Base-by-base conservation (phyloP, 441 rosid genomes). In the Hura crepitans region DNA sequence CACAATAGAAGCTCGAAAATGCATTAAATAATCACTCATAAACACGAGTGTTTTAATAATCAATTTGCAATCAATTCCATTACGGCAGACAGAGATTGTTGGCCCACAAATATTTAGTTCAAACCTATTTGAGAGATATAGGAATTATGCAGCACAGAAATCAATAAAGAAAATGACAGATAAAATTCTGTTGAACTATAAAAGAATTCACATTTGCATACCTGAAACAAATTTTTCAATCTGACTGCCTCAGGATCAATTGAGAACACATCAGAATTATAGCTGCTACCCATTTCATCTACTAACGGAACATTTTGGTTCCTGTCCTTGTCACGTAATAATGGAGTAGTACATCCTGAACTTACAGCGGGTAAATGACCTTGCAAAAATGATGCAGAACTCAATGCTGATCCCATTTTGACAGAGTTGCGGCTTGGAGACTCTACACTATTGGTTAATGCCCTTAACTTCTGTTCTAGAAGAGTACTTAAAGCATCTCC, bases 381-480 rank as follows among this genome's bases (percentile, higher is more conserved):
- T 25, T 78, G 81, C 43, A 76, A 71, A 65, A 67, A 42, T 9
- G 81, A 73, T 28, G 78, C 51, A 59, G 84, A 73, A 79, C 69
- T 75, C 51, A 83, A 84, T 67, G 84, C 68, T 23, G 85, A 75
- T 75, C 75, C 80, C 39, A 74, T 64, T 62, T 77, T 80, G 68
- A 80, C 79, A 45, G 86, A 72, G 64, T 79, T 87, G 22, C 70
- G 72, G 69, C 73, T 69, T 57, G 92, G 86, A 66, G 90, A 81
- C 81, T 87, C 93, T 3, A 86, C 79, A 59, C 80, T 84, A 2
- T 78, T 79, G 58, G 84, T 89, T 77, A 95, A 51, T 78, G 92
- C 98, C 77, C 77, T 83, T 39, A 95, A 81, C 79, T 95, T 95
- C 77, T 89, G 87, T 78, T 92, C 99, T 86, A 92, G 79, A 68